Evolutionary conservation across 805 yeast species (phyloP).

Genomic region (Citeromyces nyonsensis): DNA sequence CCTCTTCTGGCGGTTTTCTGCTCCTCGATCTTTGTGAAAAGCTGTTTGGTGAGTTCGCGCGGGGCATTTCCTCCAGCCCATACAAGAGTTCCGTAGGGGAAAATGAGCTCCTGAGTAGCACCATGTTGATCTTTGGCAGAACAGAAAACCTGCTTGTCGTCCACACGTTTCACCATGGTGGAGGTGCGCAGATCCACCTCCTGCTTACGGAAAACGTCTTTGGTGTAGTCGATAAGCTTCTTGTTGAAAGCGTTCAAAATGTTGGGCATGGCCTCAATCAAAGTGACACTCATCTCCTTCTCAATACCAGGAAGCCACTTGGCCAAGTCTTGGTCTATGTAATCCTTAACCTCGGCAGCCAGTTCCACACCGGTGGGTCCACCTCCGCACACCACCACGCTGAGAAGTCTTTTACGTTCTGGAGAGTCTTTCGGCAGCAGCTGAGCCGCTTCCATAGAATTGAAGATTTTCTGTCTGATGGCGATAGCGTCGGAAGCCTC

Average conservation of each 20-base stretch:
- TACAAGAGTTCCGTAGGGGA: conserved; percentile 86
- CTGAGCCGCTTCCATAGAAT: conserved; percentile 79
- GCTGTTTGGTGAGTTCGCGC: conserved; percentile 53
- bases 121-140: conserved; percentile 57
- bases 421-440: conserved; percentile 53
- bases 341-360: conserved; percentile 93
- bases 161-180: conserved; percentile 82
- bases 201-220: conserved; percentile 50
- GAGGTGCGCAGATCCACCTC: conserved; percentile 65
- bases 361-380: conserved; percentile 98
- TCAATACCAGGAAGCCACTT: conserved; percentile 84
- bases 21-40: conserved; percentile 55
- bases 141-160: conserved; percentile 54
- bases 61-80: conserved; percentile 98
- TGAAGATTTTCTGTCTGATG: conserved; percentile 72
- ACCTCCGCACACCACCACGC: conserved; percentile 91
- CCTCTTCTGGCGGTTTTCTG: conserved; percentile 87
- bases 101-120: conserved; percentile 30
- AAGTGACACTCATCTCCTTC: conserved; percentile 66
- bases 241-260: conserved; percentile 66
- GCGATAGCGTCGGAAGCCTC: conserved; percentile 81
- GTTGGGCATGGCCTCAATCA: conserved; percentile 85
- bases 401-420: conserved; percentile 74
- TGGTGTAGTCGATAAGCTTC: conserved; percentile 63
- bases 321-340: conserved; percentile 77